Conservation (phyloP, 176 grass and related monocot genomes). For the Triticum urartu region DNA sequence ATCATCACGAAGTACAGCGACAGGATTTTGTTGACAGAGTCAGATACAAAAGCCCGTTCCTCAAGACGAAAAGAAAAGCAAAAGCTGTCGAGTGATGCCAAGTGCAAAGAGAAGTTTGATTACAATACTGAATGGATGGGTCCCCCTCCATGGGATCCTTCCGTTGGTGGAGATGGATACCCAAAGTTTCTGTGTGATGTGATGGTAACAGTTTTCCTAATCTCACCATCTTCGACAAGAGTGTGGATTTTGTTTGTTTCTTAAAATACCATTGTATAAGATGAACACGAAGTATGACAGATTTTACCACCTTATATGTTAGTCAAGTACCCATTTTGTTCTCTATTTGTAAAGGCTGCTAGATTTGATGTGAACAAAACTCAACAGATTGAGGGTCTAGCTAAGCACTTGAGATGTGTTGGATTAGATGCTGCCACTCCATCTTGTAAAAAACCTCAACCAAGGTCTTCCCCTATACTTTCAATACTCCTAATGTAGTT, state of each 20-base stretch:
- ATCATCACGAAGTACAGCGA: slow-evolving; percentile 50
- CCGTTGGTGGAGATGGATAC: slow-evolving; percentile 70
- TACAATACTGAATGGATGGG: slow-evolving; percentile 71
- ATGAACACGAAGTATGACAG: neutral
- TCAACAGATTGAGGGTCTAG: slow-evolving; percentile 90
- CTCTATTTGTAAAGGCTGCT: slow-evolving; percentile 6
- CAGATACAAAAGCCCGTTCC: slow-evolving; percentile 50
- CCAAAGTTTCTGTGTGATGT: slow-evolving; percentile 96
- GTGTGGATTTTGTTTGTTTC: neutral
- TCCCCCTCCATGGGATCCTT: slow-evolving; percentile 75
- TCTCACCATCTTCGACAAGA: neutral
- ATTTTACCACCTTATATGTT: neutral
- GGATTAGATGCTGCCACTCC: slow-evolving; percentile 88
- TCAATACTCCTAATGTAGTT: slow-evolving; percentile 17
- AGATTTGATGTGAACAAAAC: slow-evolving; percentile 8
- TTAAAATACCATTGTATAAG: neutral
- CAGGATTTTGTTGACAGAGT: slow-evolving; percentile 67
- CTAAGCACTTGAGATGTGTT: slow-evolving; percentile 92
- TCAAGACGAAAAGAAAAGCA: slow-evolving; percentile 68
- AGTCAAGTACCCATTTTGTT: neutral
- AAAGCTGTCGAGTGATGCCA: slow-evolving; percentile 31
- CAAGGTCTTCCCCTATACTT: slow-evolving; percentile 51
- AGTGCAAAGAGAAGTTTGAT: slow-evolving; percentile 48
- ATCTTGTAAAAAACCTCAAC: slow-evolving; percentile 81
- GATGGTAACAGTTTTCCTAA: slow-evolving; percentile 62